Evolutionary conservation across 805 yeast species (phyloP), one percentile per base, ranked within the genome.

Genomic region (Schwanniomyces polymorphus): DNA sequence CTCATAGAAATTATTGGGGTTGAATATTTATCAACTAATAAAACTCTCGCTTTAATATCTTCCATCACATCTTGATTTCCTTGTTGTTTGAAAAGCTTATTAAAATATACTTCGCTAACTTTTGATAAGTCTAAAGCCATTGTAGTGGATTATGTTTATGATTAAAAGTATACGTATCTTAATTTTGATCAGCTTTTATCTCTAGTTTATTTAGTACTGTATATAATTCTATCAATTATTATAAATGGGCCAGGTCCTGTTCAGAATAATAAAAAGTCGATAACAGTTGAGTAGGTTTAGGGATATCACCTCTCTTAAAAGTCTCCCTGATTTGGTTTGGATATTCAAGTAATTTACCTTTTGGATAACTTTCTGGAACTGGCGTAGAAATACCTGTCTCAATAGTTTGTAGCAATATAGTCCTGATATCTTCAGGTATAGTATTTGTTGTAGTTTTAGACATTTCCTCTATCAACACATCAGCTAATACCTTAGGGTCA

Each of bases 1-100:
- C 87, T 83, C 79, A 94, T 76, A n/a, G 97, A 90, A 18, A 94
- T 80, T 21, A 91, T 82, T 0, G 91, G 77, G 5, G 95, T 88
- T 55, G 99, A 92, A 53, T 76, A 75, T 43, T 79, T 72, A 61
- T 94, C 99, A 47, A 94, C 76, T 34, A 94, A 73, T 31, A 94
- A 73, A 26, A 91, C 96, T 53, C 82, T 82, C 48, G 91, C 84
- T 51, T 77, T 65, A 21, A 49, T 40, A 27, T 66, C 70, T 47
- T 35, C 56, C 48, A 12, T 43, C 51, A 21, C 47, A 42, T 53
- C 56, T 38, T 50, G 47, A 33, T 52, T 54, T 21, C 51, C 50
- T 16, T 52, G 53, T 7, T 53, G 45, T 31, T 45, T 52, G 41
- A 68, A 67, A 17, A 69, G 54, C 48, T 63, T 65, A 28, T 59